Base-by-base conservation (phyloP, 805 yeast species). In the Ogataea ganodermae region DNA sequence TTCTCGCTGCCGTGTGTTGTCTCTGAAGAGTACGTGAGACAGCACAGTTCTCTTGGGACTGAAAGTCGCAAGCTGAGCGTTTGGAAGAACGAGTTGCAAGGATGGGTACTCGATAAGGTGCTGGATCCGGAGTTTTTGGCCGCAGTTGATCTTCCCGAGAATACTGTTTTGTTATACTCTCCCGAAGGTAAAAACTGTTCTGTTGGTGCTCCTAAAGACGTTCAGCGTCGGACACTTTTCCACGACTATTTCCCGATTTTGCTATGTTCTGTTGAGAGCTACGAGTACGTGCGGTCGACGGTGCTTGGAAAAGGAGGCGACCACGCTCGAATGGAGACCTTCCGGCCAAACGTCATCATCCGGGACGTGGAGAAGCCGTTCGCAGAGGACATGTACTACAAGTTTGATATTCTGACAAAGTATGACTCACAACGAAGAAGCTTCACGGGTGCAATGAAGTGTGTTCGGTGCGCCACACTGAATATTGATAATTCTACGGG, bases 161-260 rank as follows among this genome's bases (percentile, higher is more conserved):
- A 49, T 1, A 49, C 62, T 1, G 55, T 55, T 3, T 28, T 65
- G 7, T 7, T 64, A 14, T 61, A 59, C 36, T 54, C 65, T 6
- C 38, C 46, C 1, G 50, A 46, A 13, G 69, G 69, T 1, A 64
- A 64, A 44, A 49, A 56, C 12, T 58, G 64, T 44, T 52, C 49
- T 23, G 49, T 59, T 17, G 61, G 63, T 12, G 49, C 61, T 2
- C 68, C 65, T 6, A 50, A 46, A 22, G 26, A 45, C 14, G 41
- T 51, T 10, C 49, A 55, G n/a, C 49, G 58, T 32, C 30, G 30
- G 8, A 61, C 69, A 1, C 40, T 54, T 20, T 65, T 65, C 41
- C 70, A 66, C 37, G 69, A 63, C 40, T 65, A 65, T 35, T 66
- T 50, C 42, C 69, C 70, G 1, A 28, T 63, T 18, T 37, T 66